phyloP scores from a whole-genome alignment of 1,139 yeast genomes.

The Sporopachydermia cereana region DNA sequence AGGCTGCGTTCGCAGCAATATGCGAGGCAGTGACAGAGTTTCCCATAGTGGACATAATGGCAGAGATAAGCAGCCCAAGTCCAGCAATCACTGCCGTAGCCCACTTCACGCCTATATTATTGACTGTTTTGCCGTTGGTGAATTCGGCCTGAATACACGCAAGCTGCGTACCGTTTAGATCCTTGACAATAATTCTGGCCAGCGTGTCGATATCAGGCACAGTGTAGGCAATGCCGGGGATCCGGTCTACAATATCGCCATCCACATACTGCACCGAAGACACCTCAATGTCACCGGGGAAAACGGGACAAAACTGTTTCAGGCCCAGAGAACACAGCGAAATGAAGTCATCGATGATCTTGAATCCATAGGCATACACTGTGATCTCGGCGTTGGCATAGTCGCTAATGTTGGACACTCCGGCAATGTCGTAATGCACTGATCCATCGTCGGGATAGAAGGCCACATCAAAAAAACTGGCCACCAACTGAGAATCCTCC shows the following conservation, averaged over 20 bases:
- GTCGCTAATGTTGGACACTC: constrained; percentile 48
- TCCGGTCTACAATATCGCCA: constrained; percentile 31
- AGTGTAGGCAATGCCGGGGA: constrained; percentile 61
- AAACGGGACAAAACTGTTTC: constrained; percentile 69
- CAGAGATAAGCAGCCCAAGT: constrained; percentile 58
- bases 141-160: constrained; percentile 65
- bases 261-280: constrained; percentile 52
- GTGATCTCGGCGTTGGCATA: constrained; percentile 47
- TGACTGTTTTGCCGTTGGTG: constrained; percentile 61
- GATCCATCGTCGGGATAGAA: constrained; percentile 57
- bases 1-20: constrained; percentile 63
- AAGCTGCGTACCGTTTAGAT: constrained; percentile 30
- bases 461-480: constrained; percentile 52
- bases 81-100: constrained; percentile 77
- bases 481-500: constrained; percentile 53
- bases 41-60: constrained; percentile 58
- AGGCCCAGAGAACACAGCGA: constrained; percentile 44
- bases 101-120: constrained; percentile 73
- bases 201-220: constrained; percentile 77
- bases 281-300: constrained; percentile 58
- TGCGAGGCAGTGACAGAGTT: constrained; percentile 73
- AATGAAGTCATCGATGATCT: constrained; percentile 39
- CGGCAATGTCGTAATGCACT: constrained; percentile 46
- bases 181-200: constrained; percentile 37
- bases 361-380: constrained; percentile 69